Evolutionary conservation across 2,329 filamentous ascomycete species (phyloP), one percentile per base, ranked within the genome.

Genomic region (Kalmusia sp.): DNA sequence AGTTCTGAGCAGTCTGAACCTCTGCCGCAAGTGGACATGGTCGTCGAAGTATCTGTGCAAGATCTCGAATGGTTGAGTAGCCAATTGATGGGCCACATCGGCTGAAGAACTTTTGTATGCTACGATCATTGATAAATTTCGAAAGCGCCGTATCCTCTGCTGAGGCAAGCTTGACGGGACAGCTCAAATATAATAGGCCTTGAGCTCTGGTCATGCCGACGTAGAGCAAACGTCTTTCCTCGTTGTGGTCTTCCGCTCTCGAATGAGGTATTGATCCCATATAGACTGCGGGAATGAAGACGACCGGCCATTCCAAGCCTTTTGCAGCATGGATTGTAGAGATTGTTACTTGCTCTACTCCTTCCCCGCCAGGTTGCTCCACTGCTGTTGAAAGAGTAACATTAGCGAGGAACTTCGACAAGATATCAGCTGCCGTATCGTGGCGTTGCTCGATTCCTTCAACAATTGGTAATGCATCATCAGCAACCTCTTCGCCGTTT

Each of bases 321-420:
- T 99, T 99, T 2, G 93, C 92, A 0, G 93, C 92, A 70, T 99
- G 93, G 9, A 99, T 97, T 0, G 93, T 99, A 5, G 92, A 97
- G 21, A 99, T 91, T 0, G 93, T 97, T 17, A 98, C 85, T 62
- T 90, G 81, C 1, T 74, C 83, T 24, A 79, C 79, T 47, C 84
- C 81, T 19, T 81, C 79, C 2, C 82, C 80, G 2, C 84, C 80
- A 8, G 85, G 82, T 21, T 86, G 83, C 15, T 91, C 87, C 0
- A 88, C 84, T 58, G 96, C 91, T 0, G 91, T 88, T 2, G 91
- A 90, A n/a, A 99, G 78, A 0, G 92, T 87, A 9, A 97, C 88
- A 63, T 96, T 97, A 9, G 92, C 88, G n/a, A 99, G 80, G 63
- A 98, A 98, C 9, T 84, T 85, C 3, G 89, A 87, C 1, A 97